A percentile compares a stretch with the other conserved stretches of the same genome.
phyloP scores from a whole-genome alignment of 73 alveolate genomes.

The Uronychia setigera region DNA sequence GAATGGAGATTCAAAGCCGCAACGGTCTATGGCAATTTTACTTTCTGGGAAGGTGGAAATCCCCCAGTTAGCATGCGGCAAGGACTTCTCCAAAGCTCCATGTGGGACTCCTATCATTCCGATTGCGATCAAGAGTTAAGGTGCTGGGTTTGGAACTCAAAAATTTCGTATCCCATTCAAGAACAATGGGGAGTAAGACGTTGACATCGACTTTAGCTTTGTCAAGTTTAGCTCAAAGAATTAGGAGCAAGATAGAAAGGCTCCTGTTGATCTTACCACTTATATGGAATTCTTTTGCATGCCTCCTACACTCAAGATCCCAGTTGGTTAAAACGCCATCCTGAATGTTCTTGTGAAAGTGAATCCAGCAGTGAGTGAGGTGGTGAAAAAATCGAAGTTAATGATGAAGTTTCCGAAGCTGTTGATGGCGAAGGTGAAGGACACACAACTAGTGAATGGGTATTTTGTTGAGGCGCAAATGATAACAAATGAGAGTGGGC shows the following conservation, averaged over 20 bases:
- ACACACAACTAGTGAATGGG: background rate
- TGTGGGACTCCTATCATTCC: conserved; percentile 38
- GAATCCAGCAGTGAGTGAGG: background rate
- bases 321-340: conserved; percentile 33
- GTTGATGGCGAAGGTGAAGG: background rate
- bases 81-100: conserved; percentile 14
- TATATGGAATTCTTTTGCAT: conserved; percentile 53
- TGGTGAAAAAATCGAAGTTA: background rate
- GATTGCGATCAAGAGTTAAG: conserved; percentile 45
- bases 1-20: background rate
- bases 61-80: background rate
- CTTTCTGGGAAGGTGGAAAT: background rate
- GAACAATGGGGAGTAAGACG: conserved; percentile 46
- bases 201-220: conserved; percentile 48
- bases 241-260: background rate
- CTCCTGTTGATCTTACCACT: conserved; percentile 9
- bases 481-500: background rate
- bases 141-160: conserved; percentile 15
- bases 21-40: background rate
- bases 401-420: background rate
- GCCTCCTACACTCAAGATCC: conserved; percentile 54
- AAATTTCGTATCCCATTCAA: conserved; percentile 62
- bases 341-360: conserved; percentile 54
- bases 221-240: conserved; percentile 21
- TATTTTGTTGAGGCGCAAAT: background rate